Conservation (phyloP, 1,284 basidiomycete genomes). For the Fistulinella cinereoalba region DNA sequence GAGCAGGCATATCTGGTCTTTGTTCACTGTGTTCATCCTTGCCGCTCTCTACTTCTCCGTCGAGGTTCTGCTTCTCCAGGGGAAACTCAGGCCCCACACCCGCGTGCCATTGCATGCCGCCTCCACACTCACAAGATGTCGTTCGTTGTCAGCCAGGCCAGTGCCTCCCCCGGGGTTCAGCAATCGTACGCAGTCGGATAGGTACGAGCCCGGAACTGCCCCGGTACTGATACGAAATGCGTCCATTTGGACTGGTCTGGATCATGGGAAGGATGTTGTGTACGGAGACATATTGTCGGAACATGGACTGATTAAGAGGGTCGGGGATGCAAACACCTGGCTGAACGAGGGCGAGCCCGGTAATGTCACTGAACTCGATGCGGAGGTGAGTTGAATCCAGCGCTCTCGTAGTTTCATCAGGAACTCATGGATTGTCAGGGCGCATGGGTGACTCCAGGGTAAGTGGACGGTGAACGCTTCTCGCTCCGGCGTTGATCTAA, state of each 20-base stretch:
- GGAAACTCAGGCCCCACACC: neutral
- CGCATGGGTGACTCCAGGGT: conserved; percentile 50
- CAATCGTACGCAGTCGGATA: conserved; percentile 58
- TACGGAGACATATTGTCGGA: conserved; percentile 55
- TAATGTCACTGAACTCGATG: conserved; percentile 17
- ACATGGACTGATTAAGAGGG: conserved; percentile 48
- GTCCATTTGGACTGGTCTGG: conserved; percentile 77
- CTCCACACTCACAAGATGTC: conserved; percentile 23
- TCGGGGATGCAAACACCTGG: conserved; percentile 37
- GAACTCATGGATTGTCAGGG: conserved; percentile 27
- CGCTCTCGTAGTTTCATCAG: neutral
- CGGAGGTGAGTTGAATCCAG: conserved; percentile 18
- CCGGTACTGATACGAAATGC: conserved; percentile 69
- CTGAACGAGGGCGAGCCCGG: neutral
- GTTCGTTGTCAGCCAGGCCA: conserved; percentile 33
- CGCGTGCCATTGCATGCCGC: conserved; percentile 21
- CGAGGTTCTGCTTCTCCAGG: conserved; percentile 9
- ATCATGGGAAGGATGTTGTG: conserved; percentile 59
- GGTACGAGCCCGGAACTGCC: conserved; percentile 59
- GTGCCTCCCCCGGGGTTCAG: conserved; percentile 52
- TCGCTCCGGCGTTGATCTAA: neutral
- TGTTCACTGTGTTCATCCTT: conserved; percentile 14
- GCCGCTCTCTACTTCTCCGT: conserved; percentile 15
- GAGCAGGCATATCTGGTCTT: conserved; percentile 13
- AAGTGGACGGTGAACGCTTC: conserved; percentile 5